Conservation (phyloP, 2,329 filamentous ascomycete genomes). For the Endocalyx cinctus region DNA sequence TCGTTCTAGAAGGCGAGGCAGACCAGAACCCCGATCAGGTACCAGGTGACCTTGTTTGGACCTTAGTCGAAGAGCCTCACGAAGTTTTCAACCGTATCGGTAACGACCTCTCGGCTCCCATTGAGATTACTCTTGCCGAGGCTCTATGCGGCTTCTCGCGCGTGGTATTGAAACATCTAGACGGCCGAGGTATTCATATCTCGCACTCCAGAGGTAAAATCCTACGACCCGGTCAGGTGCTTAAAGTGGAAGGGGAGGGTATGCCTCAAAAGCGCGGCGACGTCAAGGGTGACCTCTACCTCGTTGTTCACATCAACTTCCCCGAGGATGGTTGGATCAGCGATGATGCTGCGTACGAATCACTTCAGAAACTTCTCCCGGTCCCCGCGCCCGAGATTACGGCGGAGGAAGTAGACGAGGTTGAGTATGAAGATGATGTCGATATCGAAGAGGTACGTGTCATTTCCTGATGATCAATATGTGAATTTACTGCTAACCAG, state of each 20-base stretch:
- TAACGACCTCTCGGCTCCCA: conserved; percentile 74
- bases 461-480: neutral
- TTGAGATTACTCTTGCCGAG: conserved; percentile 78
- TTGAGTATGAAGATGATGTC: conserved; percentile 77
- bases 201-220: conserved; percentile 77
- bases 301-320: conserved; percentile 82
- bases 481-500: no score
- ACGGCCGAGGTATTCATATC: conserved; percentile 84
- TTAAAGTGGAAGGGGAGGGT: conserved; percentile 84
- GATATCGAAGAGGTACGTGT: conserved; percentile 70
- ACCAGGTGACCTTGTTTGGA: conserved; percentile 91
- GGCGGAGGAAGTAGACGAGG: conserved; percentile 77
- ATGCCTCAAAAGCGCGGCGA: conserved; percentile 93
- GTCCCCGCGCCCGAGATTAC: conserved; percentile 55
- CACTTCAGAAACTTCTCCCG: conserved; percentile 73
- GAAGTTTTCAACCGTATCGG: conserved; percentile 78
- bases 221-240: conserved; percentile 74
- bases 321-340: conserved; percentile 81
- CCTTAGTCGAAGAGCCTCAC: conserved; percentile 76
- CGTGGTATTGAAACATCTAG: conserved; percentile 85
- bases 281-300: conserved; percentile 77
- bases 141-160: conserved; percentile 85
- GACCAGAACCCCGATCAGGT: conserved; percentile 87
- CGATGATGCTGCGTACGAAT: conserved; percentile 64
- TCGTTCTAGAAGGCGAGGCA: conserved; percentile 87